Evolutionary conservation across 176 grass and related monocot genomes (phyloP), one percentile per base, ranked within the genome.

Genomic region (Aegilops tauschii): DNA sequence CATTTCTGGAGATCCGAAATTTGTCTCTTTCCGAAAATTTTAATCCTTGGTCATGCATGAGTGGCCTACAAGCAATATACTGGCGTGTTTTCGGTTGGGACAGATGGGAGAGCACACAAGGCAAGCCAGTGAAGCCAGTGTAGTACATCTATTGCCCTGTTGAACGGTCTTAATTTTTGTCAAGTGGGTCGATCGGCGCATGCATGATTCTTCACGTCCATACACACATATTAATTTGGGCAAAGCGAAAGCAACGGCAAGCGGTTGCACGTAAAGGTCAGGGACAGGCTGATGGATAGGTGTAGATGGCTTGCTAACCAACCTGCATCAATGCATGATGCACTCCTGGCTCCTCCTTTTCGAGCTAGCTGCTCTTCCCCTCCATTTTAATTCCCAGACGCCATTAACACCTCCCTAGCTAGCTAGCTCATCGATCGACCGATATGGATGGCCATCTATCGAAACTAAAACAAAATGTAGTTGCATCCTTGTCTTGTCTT

Each of bases 211-310:
- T 17, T 76, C 44, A 52, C 6, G 72, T 25, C 6, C 23, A 74
- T 25, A 1, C 13, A 20, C 2, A 52, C 27, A 76, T 47, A 76
- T 54, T 77, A 5, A 77, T 77, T 56, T 21, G 0, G 28, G 39
- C n/a, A 49, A 20, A 56, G 2, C 7, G 74, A 77, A 77, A 56
- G 74, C 74, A 77, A 77, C 28, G 47, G 74, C 14, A 21, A 34
- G 74, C 74, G 74, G 74, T 77, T 34, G 47, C 16, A 77, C 9
- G 74, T 77, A 77, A 20, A 77, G 74, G 18, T 77, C 74, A 77
- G 27, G 50, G 74, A 56, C 47, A 77, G 28, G 14, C 13, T 4
- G 73, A 54, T 16, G 13, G 71, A 73, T 69, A 17, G 17, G 18
- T 21, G 7, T 9, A 14, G 65, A 69, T 72, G 2, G 69, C 11